phyloP scores from a whole-genome alignment of 116 monocot genomes.

The Posidonia oceanica region DNA sequence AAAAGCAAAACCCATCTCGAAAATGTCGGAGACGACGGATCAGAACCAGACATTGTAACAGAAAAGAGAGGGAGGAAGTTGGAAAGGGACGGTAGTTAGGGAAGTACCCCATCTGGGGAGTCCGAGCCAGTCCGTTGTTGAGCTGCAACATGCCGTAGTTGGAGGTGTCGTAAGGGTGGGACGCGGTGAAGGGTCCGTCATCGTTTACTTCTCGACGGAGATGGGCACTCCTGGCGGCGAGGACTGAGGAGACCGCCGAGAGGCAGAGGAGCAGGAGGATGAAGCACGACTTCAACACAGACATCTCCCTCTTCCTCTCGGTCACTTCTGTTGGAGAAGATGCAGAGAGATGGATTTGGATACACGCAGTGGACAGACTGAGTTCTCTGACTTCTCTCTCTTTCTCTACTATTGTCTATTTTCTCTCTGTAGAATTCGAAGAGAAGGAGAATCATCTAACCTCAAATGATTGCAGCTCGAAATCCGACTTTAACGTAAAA shows the following conservation, averaged over 20 bases:
- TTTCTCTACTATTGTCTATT: too few species aligned
- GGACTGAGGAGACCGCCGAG: neutral
- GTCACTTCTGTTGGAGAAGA: neutral
- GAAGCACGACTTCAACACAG: neutral
- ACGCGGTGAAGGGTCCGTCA: neutral
- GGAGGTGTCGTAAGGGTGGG: slow-evolving; percentile 66
- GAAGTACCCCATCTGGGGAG: slow-evolving; percentile 89
- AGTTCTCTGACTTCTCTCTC: too few species aligned
- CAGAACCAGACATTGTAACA: too few species aligned
- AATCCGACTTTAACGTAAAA: too few species aligned
- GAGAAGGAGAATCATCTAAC: too few species aligned
- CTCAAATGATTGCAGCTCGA: too few species aligned
- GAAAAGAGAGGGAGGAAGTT: neutral
- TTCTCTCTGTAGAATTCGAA: too few species aligned
- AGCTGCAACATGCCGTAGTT: slow-evolving; percentile 89
- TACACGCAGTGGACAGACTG: neutral
- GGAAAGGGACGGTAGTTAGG: neutral
- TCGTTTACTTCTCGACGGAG: neutral
- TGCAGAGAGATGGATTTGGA: neutral
- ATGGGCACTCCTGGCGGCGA: neutral
- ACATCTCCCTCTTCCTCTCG: neutral
- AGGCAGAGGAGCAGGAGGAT: neutral
- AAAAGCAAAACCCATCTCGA: too few species aligned
- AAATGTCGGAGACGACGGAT: too few species aligned
- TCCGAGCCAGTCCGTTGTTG: slow-evolving; percentile 79